These are phyloP conservation scores for Ceratobasidium papillatum DNA, from an alignment of 1,284 basidiomycete species.

Conservation along the genomic window DNA sequence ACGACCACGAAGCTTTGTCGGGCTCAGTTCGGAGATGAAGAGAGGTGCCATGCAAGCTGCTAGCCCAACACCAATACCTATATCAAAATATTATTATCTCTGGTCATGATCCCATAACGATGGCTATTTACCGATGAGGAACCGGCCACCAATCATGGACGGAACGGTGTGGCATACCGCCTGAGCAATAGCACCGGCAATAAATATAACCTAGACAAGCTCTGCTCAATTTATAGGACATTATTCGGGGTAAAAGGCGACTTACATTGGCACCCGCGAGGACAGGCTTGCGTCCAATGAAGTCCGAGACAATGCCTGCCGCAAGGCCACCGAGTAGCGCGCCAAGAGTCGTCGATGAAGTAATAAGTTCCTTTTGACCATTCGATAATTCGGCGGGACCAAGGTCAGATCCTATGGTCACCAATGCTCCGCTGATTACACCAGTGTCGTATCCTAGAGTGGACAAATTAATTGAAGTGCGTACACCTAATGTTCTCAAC, in stretches of 20 bases:
- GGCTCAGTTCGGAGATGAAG: slow-evolving; percentile 85
- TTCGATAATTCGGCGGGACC: slow-evolving; percentile 66
- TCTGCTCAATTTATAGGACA: slow-evolving; percentile 44
- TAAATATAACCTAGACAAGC: slow-evolving; percentile 66
- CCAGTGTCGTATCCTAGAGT: slow-evolving; percentile 78
- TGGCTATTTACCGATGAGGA: slow-evolving; percentile 67
- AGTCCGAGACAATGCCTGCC: slow-evolving; percentile 76
- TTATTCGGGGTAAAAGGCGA: slow-evolving; percentile 35
- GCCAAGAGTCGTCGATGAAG: slow-evolving; percentile 80
- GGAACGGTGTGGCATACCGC: slow-evolving; percentile 72
- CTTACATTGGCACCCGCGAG: slow-evolving; percentile 71
- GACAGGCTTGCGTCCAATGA: slow-evolving; percentile 72
- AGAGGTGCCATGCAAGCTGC: slow-evolving; percentile 83
- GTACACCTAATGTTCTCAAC: neutral
- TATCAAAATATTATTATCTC: neutral
- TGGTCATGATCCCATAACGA: neutral
- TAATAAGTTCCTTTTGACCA: slow-evolving; percentile 81
- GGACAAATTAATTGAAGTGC: neutral
- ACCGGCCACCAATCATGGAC: slow-evolving; percentile 79
- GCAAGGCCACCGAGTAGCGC: slow-evolving; percentile 77
- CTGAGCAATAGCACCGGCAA: slow-evolving; percentile 75
- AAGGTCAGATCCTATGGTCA: slow-evolving; percentile 74
- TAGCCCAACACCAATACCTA: slow-evolving; percentile 64
- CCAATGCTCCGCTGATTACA: slow-evolving; percentile 78
- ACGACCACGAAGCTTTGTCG: slow-evolving; percentile 75